Percentiles rank a stretch among this genome's conserved stretches.
These are phyloP conservation scores for Trichoderma hamatum DNA, from an alignment of 2,329 filamentous ascomycete species.

Conservation along the genomic window DNA sequence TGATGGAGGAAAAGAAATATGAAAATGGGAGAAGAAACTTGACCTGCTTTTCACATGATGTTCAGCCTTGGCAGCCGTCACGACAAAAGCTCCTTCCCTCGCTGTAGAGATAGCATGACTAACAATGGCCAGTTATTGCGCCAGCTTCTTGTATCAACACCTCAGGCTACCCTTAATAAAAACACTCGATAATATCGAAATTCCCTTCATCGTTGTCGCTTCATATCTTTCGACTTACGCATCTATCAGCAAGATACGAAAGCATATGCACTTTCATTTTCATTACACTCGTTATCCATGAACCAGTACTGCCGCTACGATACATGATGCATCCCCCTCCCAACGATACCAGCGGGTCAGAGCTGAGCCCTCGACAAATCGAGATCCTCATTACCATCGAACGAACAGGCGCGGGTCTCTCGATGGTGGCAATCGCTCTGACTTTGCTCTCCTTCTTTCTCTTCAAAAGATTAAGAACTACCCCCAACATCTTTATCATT, in stretches of 20 bases:
- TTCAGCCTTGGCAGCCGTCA: not conserved
- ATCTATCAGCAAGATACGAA: not conserved
- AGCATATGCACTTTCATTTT: not conserved
- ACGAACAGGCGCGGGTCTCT: slow-evolving; percentile 56
- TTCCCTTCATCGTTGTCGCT: no score
- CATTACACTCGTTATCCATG: not conserved
- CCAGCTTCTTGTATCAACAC: not conserved
- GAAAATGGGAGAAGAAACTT: not conserved
- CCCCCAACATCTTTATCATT: slow-evolving; percentile 56
- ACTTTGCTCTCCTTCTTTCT: slow-evolving; percentile 53
- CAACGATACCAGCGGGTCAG: slow-evolving; percentile 28
- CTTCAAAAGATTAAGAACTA: slow-evolving; percentile 57
- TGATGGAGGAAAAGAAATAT: not conserved
- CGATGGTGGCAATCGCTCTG: slow-evolving; percentile 53
- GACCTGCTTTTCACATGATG: not conserved
- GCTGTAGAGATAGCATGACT: not conserved
- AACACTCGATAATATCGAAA: not conserved
- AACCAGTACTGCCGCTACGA: not conserved
- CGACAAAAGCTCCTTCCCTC: not conserved
- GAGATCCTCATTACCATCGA: slow-evolving; percentile 54
- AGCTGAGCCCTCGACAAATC: slow-evolving; percentile 44
- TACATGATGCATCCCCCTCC: slow-evolving; percentile 12
- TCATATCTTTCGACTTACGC: not conserved
- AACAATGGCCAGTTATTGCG: not conserved
- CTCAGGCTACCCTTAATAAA: not conserved